Conservation (phyloP, 1,284 basidiomycete genomes). For the Ustilago cynodontis region DNA sequence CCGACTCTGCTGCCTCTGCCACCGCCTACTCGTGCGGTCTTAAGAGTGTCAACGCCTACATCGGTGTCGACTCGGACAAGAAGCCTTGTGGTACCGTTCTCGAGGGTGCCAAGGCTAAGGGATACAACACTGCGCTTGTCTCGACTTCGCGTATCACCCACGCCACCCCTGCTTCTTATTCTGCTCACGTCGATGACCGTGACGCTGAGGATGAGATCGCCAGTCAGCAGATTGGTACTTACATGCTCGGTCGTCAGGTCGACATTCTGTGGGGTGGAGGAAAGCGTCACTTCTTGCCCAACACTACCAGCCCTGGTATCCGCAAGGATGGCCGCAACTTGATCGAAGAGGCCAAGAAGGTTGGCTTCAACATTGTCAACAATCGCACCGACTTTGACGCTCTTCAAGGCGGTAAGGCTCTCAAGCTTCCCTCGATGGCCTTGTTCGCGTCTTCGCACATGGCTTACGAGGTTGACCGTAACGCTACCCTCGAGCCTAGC, state of each 20-base stretch:
- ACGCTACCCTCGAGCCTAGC: slow-evolving; percentile 60
- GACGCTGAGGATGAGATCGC: slow-evolving; percentile 69
- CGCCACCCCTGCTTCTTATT: slow-evolving; percentile 66
- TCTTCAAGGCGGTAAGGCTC: slow-evolving; percentile 36
- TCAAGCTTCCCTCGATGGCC: slow-evolving; percentile 57
- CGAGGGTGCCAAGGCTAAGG: slow-evolving; percentile 68
- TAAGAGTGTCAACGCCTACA: slow-evolving; percentile 67
- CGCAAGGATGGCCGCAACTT: slow-evolving; percentile 64
- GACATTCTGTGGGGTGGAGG: slow-evolving; percentile 69
- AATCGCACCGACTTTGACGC: slow-evolving; percentile 63
- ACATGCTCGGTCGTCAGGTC: slow-evolving; percentile 61
- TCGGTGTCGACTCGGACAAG: slow-evolving; percentile 66
- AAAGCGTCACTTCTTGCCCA: slow-evolving; percentile 64
- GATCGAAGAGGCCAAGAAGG: slow-evolving; percentile 57
- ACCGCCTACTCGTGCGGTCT: slow-evolving; percentile 68
- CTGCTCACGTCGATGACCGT: slow-evolving; percentile 67
- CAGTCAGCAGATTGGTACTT: slow-evolving; percentile 64
- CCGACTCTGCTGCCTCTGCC: slow-evolving; percentile 68
- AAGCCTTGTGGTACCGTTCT: slow-evolving; percentile 69
- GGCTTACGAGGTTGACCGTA: slow-evolving; percentile 69
- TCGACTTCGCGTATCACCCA: slow-evolving; percentile 68
- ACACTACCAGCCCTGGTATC: slow-evolving; percentile 59
- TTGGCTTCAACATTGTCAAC: slow-evolving; percentile 57
- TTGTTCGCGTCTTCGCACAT: slow-evolving; percentile 64
- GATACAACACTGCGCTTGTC: slow-evolving; percentile 66